phyloP scores from a whole-genome alignment of 495 filamentous ascomycete genomes.

The Durotheca rogersii region DNA sequence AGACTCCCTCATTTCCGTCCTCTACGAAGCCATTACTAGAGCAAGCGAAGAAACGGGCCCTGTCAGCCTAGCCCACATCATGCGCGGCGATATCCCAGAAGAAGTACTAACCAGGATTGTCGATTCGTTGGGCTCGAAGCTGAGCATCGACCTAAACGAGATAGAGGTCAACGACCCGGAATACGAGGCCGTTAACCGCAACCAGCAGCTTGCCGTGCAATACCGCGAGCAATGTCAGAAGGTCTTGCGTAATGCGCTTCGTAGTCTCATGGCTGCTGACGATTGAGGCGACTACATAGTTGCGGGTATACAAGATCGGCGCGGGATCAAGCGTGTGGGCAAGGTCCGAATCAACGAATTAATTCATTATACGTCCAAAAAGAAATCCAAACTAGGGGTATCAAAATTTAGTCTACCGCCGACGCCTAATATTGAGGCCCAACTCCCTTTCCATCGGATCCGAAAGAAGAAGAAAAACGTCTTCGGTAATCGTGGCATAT shows the following conservation, averaged over 20 bases:
- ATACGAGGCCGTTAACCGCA: constrained; percentile 37
- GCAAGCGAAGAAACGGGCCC: constrained; percentile 11
- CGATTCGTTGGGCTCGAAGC: constrained; percentile 28
- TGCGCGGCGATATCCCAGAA: constrained; percentile 25
- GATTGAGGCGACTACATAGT: constrained; percentile 10
- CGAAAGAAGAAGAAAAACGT: too few species aligned
- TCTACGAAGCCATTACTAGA: constrained; percentile 31
- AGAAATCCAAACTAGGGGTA: constrained; percentile 30
- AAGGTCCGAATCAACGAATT: constrained; percentile 21
- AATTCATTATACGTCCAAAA: constrained; percentile 21
- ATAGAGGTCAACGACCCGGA: constrained; percentile 33
- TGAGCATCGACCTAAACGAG: constrained; percentile 37
- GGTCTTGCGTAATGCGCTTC: constrained; percentile 39
- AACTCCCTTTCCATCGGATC: neutral
- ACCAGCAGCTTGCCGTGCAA: constrained; percentile 43
- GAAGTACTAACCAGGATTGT: constrained; percentile 24
- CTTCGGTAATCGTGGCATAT: neutral
- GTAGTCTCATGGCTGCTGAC: constrained; percentile 22
- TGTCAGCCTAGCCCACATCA: constrained; percentile 23
- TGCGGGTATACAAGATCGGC: neutral
- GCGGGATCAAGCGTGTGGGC: neutral
- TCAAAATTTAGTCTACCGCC: constrained; percentile 33
- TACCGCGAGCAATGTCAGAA: constrained; percentile 45
- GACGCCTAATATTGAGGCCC: constrained; percentile 18
- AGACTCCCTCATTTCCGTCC: constrained; percentile 40